Base-by-base conservation (phyloP, 2,329 filamentous ascomycete species). In the Ceratocystis alfenasii region DNA sequence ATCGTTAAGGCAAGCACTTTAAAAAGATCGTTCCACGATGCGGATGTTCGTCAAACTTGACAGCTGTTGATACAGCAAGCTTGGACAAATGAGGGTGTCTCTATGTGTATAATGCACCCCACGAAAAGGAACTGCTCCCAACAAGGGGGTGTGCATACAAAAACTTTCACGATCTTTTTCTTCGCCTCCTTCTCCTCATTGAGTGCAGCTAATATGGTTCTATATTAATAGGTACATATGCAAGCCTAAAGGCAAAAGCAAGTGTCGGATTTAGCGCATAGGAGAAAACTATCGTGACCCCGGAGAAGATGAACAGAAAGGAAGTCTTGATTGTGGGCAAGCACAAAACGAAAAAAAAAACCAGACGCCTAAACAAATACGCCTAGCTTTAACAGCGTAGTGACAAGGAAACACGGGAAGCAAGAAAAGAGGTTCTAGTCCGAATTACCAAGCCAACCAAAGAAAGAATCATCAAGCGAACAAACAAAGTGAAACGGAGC, bases 121-220 rank as follows among this genome's bases (percentile, higher is more conserved):
- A 36, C 55, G 17, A 17, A n/a, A n/a, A 36, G 25, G 30, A 59
- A 59, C 55, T 59, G 10, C 2, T n/a, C 5, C 6, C 7, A 8
- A 59, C 55, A 33, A 65, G 33, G 46, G 65, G 65, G 65, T 61
- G 65, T 66, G 65, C 57, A 50, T 45, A 46, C 62, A 66, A 48
- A 30, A 20, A 63, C 44, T 45, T 33, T 66, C 65, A 66, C 59
- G 59, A 66, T 66, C 59, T 66, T 62, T 62, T 44, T 45, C 25
- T 46, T 44, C 28, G 25, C 57, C 20, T 64, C 30, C 10, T 25
- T 55, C 17, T 17, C 62, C 33, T 59, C 55, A 30, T 36, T 20
- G 28, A 36, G 28, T 59, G 55, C 55, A 36, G 55, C 25, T 7
- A n/a, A n/a, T 20, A 36, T 59, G 55, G n/a, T n/a, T 59, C 55